Percentiles rank a stretch among this genome's conserved stretches.
Conservation (phyloP, 805 yeast species). For the Schwanniomyces occidentalis region DNA sequence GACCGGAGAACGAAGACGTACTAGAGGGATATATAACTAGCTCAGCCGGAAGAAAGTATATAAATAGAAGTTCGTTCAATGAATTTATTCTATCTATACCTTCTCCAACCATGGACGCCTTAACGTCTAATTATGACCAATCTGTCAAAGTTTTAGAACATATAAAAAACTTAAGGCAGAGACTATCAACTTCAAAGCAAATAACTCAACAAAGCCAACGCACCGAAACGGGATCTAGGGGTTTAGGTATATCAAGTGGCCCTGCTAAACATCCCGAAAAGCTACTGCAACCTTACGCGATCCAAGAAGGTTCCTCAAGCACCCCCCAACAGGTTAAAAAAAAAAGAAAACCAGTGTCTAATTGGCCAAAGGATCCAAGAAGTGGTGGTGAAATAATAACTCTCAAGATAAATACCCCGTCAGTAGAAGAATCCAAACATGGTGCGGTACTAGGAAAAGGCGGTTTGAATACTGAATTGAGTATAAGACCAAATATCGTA, state of each 20-base stretch:
- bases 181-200: too few relatives aligned
- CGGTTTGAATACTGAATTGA: conserved; percentile 17
- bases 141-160: conserved; percentile 3
- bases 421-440: conserved; percentile 1
- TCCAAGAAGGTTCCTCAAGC: too few relatives aligned
- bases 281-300: too few relatives aligned
- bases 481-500: conserved; percentile 11
- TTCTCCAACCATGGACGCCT: conserved; percentile 6
- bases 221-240: too few relatives aligned
- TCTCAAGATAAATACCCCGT: conserved; percentile 7
- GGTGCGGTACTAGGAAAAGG: conserved; percentile 8
- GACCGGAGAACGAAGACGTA: not conserved
- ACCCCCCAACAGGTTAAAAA: too few relatives aligned
- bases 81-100: conserved; percentile 8
- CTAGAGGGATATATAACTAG: not conserved
- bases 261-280: too few relatives aligned
- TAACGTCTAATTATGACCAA: conserved; percentile 6
- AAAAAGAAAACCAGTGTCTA: conserved; percentile 5
- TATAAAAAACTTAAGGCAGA: too few relatives aligned
- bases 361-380: not conserved
- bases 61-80: not conserved
- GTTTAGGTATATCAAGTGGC: too few relatives aligned
- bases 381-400: conserved; percentile 11
- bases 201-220: too few relatives aligned
- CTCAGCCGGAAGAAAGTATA: not conserved